phyloP scores from a whole-genome alignment of 2,329 filamentous ascomycete species.

The Pseudopyrenochaeta lycopersici region DNA sequence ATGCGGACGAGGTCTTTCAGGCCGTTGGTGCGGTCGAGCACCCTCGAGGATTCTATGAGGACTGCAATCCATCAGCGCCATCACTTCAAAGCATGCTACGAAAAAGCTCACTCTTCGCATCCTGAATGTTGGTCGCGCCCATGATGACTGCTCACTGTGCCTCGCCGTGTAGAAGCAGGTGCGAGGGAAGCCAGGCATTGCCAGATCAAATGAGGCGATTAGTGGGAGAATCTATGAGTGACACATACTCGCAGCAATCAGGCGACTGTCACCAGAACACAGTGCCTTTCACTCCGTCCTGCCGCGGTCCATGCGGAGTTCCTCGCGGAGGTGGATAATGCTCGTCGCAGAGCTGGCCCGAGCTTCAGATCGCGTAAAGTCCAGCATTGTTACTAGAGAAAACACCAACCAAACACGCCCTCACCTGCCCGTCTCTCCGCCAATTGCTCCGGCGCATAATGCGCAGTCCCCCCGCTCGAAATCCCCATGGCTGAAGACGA shows the following conservation, averaged over 20 bases:
- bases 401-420: conserved; percentile 31
- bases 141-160: conserved; percentile 26
- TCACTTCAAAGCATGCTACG: neutral
- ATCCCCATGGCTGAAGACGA: conserved; percentile 74
- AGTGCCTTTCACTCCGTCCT: neutral
- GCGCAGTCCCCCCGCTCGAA: conserved; percentile 32
- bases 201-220: neutral
- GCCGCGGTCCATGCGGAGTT: conserved; percentile 23
- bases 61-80: conserved; percentile 31
- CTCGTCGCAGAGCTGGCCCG: conserved; percentile 21
- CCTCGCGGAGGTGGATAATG: conserved; percentile 19
- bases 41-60: conserved; percentile 35
- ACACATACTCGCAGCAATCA: neutral
- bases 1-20: conserved; percentile 66
- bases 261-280: conserved; percentile 4
- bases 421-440: conserved; percentile 7
- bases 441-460: conserved; percentile 35
- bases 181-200: conserved; percentile 15
- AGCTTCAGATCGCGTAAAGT: conserved; percentile 41
- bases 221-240: neutral
- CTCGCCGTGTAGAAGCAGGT: conserved; percentile 10
- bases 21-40: conserved; percentile 59
- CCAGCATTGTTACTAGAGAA: conserved; percentile 25
- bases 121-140: conserved; percentile 45
- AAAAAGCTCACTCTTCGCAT: conserved; percentile 41